A percentile compares a stretch with the other conserved stretches of the same genome.
These are phyloP conservation scores for Eragrostis curvula DNA, from an alignment of 176 grass and related monocot genomes.

Conservation along the genomic window DNA sequence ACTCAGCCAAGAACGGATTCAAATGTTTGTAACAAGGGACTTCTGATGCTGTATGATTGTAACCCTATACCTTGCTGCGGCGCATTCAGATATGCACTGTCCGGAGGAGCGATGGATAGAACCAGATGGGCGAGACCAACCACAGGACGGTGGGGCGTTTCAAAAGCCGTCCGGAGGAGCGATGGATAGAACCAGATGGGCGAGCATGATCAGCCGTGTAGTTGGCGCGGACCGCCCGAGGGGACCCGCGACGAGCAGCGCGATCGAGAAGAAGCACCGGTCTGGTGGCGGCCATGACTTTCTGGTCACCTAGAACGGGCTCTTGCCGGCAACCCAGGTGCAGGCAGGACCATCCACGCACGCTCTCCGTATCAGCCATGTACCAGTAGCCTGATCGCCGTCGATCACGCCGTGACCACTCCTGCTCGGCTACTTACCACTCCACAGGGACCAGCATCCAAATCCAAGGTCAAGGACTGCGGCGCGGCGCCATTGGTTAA, in stretches of 20 bases:
- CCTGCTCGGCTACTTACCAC: too few relatives aligned
- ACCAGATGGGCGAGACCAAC: neutral
- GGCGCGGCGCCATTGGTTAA: neutral
- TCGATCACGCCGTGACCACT: neutral
- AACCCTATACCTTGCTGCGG: neutral
- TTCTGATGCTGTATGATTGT: neutral
- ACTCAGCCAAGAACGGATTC: too few relatives aligned
- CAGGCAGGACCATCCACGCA: conserved; percentile 9
- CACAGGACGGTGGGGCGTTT: neutral
- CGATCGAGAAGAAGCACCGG: neutral
- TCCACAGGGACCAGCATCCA: neutral
- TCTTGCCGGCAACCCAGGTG: conserved; percentile 22
- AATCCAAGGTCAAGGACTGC: neutral
- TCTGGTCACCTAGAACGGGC: neutral
- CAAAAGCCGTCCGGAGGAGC: too few relatives aligned
- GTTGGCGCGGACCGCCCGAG: conserved; percentile 11
- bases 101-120: too few relatives aligned
- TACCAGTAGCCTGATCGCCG: neutral
- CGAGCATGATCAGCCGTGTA: neutral
- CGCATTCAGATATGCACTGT: neutral
- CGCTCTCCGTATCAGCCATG: neutral
- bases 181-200: too few relatives aligned
- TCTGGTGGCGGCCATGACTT: neutral
- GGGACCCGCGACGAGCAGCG: conserved; percentile 7
- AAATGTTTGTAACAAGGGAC: too few relatives aligned